These are phyloP conservation scores for Boletus edulis DNA, from an alignment of 768 basidiomycete genomes.

Conservation along the genomic window DNA sequence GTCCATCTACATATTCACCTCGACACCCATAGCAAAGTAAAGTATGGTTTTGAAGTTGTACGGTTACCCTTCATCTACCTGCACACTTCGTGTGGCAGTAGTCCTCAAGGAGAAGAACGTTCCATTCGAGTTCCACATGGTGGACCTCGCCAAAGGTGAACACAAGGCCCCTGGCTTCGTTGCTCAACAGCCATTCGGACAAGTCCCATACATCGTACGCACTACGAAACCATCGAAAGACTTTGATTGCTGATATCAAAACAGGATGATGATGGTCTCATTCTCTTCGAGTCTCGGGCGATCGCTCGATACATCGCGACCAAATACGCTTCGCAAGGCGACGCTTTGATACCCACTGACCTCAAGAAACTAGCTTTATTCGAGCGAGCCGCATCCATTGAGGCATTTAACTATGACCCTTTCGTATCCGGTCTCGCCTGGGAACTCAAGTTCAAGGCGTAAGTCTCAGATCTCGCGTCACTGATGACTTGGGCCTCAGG, in stretches of 20 bases:
- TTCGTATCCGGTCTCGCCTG: conserved; percentile 37
- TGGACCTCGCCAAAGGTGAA: conserved; percentile 42
- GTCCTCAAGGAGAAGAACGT: conserved; percentile 54
- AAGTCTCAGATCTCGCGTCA: conserved; percentile 5
- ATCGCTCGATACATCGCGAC: conserved; percentile 40
- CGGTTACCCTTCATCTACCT: conserved; percentile 35
- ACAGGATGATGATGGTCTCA: conserved; percentile 40
- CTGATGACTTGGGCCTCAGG: not conserved
- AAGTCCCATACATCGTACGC: conserved; percentile 38
- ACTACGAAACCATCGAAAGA: no score
- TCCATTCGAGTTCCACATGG: conserved; percentile 43
- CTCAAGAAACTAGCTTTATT: conserved; percentile 40
- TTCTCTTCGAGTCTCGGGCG: conserved; percentile 42
- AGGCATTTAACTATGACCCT: conserved; percentile 50
- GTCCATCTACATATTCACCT: not conserved
- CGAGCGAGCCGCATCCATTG: conserved; percentile 52
- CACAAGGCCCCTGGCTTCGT: conserved; percentile 48
- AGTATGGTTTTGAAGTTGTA: conserved; percentile 22
- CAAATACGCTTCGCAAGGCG: conserved; percentile 38
- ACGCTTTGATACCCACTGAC: conserved; percentile 36
- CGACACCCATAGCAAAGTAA: not conserved
- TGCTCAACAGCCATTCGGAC: conserved; percentile 54
- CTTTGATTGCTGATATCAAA: not conserved
- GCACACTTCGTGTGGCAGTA: conserved; percentile 49
- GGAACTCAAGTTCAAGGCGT: conserved; percentile 51